Evolutionary conservation across 768 basidiomycete species (phyloP), one percentile per base, ranked within the genome.

Genomic region (Lentinula edodes): DNA sequence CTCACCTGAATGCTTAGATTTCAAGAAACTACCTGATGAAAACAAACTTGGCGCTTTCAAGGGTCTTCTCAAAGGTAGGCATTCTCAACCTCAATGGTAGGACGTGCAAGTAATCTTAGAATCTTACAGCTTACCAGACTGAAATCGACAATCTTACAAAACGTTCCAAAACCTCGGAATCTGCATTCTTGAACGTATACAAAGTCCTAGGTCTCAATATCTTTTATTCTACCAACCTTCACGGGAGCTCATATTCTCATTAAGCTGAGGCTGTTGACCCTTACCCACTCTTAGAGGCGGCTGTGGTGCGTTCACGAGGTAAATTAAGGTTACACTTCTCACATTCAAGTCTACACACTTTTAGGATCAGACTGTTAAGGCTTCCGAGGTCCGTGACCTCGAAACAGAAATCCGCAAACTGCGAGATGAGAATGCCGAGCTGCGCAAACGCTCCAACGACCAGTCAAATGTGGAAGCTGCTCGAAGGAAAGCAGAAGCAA

Each of bases 91-190:
- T 58, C 43, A 45, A 50, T 58, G 32, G 2, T 9, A 18, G 20
- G 9, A 32, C 36, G 18, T 32, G 53, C 15, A 62, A 9, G 56
- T 52, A 35, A 62, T 58, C 55, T 53, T 46, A 23, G 58, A 35
- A 20, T 36, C 42, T 41, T 52, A 7, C 66, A 95, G 95, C 94
- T 1, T 98, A 98, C 78, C 96, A 98, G 74, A 83, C 88, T 3
- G 97, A 98, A 76, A 98, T 99, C 61, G 97, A 99, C 78, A 89
- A 79, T 69, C 85, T 99, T 65, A 98, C 96, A 0, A 90, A 92
- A 66, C 89, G 97, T 8, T 92, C 89, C 42, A 98, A 98, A 71
- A 75, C 83, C 23, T 90, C 95, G 9, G 97, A 99, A 79, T 95
- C 91, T 68, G 92, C 95, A 0, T 98, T 99, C 74, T 79, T 98